Base-by-base conservation (phyloP, 1,139 yeast genomes). In the Yamadazyma sp. region DNA sequence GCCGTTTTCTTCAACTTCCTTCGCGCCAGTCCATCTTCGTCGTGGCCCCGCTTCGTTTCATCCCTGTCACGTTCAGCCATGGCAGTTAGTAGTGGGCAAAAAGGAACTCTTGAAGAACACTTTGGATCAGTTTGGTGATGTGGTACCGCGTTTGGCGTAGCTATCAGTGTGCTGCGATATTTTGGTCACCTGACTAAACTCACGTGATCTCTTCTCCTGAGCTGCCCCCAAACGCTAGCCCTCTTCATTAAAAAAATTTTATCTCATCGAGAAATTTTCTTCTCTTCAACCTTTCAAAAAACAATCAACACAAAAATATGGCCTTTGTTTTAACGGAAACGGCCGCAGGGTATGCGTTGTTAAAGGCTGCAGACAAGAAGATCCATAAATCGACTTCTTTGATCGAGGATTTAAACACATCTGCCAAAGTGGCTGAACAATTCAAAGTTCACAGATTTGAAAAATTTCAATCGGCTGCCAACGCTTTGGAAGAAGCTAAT, bases 361-460 rank as follows among this genome's bases (percentile, higher is more conserved):
- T 92, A 61, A 92, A 92, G 74, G 96, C 98, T 45, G 83, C 96
- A 50, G 98, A 92, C 76, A 92, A 92, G 77, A 92, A 92, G 79
- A 85, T 92, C 60, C 83, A 91, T 78, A 89, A 91, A 74, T 84
- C 95, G 24, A 65, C 86, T 39, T 63, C 81, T 44, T 71, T 89
- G 56, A 69, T 87, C 53, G 79, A 83, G 50, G 97, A 91, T 62
- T 77, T 89, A 58, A 77, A 87, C 66, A 69, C 87, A 39, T 84
- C 95, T 41, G 95, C 86, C 51, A 85, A 87, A 64, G 96, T 92
- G 46, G 67, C 78, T 37, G 69, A 75, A 47, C 83, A 79, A 64
- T 88, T 92, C 70, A 94, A 92, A 70, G 80, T 92, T 56, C 92
- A 94, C 61, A 92, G 96, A 31, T 92, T 92, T 65, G 91, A 96